phyloP scores from a whole-genome alignment of 768 basidiomycete species.

The Boletus vinaceobasis region DNA sequence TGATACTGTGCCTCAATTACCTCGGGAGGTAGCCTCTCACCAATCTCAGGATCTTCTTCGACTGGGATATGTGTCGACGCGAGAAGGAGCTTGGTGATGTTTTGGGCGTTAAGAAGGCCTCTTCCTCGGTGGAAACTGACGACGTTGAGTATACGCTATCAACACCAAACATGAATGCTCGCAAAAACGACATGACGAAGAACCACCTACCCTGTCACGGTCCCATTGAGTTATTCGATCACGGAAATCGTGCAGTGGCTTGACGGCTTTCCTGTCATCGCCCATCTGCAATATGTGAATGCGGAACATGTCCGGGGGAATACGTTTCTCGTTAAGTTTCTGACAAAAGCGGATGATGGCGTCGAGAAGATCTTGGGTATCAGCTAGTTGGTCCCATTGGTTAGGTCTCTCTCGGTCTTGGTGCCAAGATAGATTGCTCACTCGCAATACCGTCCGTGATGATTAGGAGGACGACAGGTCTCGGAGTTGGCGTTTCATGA shows the following conservation, averaged over 20 bases:
- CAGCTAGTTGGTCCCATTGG: constrained; percentile 2
- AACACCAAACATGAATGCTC: not conserved
- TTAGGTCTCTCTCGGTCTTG: not conserved
- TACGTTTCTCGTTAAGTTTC: constrained; percentile 2
- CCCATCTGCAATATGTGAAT: constrained; percentile 26
- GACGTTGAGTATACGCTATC: constrained; percentile 18
- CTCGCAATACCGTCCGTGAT: constrained; percentile 21
- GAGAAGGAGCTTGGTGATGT: constrained; percentile 19
- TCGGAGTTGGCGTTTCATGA: not conserved
- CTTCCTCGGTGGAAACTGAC: constrained; percentile 25
- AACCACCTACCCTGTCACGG: constrained; percentile 9
- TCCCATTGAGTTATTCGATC: constrained; percentile 17
- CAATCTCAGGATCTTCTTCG: constrained; percentile 21
- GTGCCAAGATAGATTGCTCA: not conserved
- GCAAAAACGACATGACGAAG: not conserved
- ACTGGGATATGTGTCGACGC: constrained; percentile 14
- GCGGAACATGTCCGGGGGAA: constrained; percentile 20
- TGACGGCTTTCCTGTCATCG: constrained; percentile 18
- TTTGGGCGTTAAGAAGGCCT: constrained; percentile 18
- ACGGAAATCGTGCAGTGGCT: constrained; percentile 21
- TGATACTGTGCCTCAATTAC: constrained; percentile 11
- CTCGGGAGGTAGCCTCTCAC: constrained; percentile 8
- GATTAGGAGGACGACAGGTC: constrained; percentile 14
- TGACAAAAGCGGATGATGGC: constrained; percentile 8
- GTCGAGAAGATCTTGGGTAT: constrained; percentile 10